Evolutionary conservation across 495 filamentous ascomycete genomes (phyloP).

Genomic region (Podospora bellae-mahoneyi): DNA sequence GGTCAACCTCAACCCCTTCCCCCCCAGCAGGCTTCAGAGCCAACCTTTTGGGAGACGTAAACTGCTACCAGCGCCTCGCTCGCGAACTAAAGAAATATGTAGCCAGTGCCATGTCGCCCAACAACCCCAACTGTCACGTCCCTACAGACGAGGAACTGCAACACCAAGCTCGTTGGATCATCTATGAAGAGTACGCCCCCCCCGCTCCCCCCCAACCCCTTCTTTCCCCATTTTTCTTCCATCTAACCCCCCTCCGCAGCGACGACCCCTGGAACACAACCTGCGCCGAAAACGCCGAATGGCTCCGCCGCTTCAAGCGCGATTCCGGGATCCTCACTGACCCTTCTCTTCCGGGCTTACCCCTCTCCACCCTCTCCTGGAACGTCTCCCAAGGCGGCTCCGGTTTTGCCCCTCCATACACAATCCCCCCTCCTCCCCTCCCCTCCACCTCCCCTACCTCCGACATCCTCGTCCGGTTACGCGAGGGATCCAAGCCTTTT

Average conservation of each 20-base stretch:
- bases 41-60: slow-evolving; percentile 46
- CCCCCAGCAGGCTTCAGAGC: neutral
- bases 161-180: slow-evolving; percentile 54
- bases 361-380: slow-evolving; percentile 34
- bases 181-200: slow-evolving; percentile 51
- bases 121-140: slow-evolving; percentile 52
- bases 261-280: slow-evolving; percentile 75
- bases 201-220: neutral
- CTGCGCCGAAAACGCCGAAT: slow-evolving; percentile 67
- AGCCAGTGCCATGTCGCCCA: slow-evolving; percentile 45
- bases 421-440: slow-evolving; percentile 30
- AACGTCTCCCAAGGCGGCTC: slow-evolving; percentile 41
- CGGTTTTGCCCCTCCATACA: slow-evolving; percentile 49
- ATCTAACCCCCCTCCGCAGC: slow-evolving; percentile 28
- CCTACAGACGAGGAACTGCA: slow-evolving; percentile 53
- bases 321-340: slow-evolving; percentile 53
- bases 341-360: slow-evolving; percentile 43
- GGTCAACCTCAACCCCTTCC: neutral
- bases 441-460: slow-evolving; percentile 5
- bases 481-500: slow-evolving; percentile 36
- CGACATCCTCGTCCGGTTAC: slow-evolving; percentile 26
- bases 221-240: neutral
- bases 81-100: slow-evolving; percentile 49
- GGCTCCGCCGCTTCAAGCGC: slow-evolving; percentile 67
- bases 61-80: slow-evolving; percentile 52